Evolutionary conservation across 2,329 filamentous ascomycete species (phyloP), one percentile per base, ranked within the genome.

Genomic region (Drechslerella stenobrocha): DNA sequence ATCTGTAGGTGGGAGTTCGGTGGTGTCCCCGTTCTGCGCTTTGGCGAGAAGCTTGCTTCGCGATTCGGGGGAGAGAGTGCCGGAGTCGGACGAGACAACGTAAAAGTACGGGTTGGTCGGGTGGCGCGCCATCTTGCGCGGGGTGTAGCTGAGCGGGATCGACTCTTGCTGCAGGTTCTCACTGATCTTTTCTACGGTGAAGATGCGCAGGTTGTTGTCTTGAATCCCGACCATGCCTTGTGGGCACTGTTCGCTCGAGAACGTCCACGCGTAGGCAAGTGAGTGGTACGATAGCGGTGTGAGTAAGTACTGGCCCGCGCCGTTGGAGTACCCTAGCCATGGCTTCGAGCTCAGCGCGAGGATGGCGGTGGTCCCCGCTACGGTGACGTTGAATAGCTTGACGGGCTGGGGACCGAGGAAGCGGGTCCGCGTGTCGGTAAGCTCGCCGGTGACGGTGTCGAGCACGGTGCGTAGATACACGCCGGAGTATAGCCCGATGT

Each of bases 211-310:
- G 75, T 90, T 93, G 76, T 92, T 88, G 47, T 86, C 89, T 77
- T 95, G 89, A 69, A 96, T 92, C 66, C 90, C 91, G 55, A 96
- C 92, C 81, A 96, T 92, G 58, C 91, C 91, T 77, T 96, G 89
- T 42, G 88, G 85, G 73, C 91, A 96, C 76, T 96, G 89, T 75
- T 96, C 90, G 74, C 91, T 96, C 76, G 89, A 92, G 75, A 98
- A 97, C 73, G 93, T 96, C 87, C 91, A 96, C 2, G 89, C 91
- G 81, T 90, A 96, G 76, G 96, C 90, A 24, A 98, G 83, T 37
- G 87, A 86, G 53, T 87, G 85, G 74, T 95, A 96, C 76, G 89
- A 89, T 26, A 99, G 79, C 0, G 95, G 93, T 0, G 92, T 96
- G 72, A 97, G 86, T 77, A 95, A 89, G 74, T 96, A 96, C 50